A percentile compares a stretch with the other conserved stretches of the same genome.
phyloP scores from a whole-genome alignment of 495 filamentous ascomycete genomes.

The Corynascus novoguineensis region DNA sequence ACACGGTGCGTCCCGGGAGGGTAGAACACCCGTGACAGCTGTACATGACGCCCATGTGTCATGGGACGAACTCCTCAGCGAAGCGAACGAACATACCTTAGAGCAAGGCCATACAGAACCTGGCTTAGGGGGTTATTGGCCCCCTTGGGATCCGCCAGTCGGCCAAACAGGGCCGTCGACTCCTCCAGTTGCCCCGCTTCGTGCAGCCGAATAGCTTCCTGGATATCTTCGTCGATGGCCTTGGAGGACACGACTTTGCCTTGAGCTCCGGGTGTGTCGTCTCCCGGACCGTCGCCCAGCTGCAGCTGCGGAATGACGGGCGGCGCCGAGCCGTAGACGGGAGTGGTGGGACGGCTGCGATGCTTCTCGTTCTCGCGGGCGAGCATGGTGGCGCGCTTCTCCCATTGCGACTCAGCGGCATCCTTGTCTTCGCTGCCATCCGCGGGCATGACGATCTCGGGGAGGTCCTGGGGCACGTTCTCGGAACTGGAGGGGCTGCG shows the following conservation, averaged over 20 bases:
- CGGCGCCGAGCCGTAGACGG: constrained; percentile 22
- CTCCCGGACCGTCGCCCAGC: constrained; percentile 21
- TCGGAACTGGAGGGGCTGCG: constrained; percentile 57
- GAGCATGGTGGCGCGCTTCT: constrained; percentile 80
- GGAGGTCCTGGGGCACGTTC: constrained; percentile 73
- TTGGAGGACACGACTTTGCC: constrained; percentile 41
- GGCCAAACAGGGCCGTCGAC: constrained; percentile 81
- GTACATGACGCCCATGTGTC: constrained; percentile 1
- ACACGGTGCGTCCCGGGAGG: constrained; percentile 11
- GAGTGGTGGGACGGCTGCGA: constrained; percentile 37
- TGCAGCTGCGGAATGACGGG: constrained; percentile 23
- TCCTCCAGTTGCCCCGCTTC: constrained; percentile 69
- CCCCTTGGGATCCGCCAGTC: constrained; percentile 77
- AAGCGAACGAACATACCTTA: constrained; percentile 58
- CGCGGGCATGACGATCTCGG: constrained; percentile 56
- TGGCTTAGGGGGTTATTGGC: constrained; percentile 90
- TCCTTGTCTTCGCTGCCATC: constrained; percentile 41
- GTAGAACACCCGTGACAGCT: background rate
- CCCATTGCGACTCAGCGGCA: constrained; percentile 57
- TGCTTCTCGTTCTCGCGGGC: constrained; percentile 58
- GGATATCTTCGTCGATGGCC: constrained; percentile 69
- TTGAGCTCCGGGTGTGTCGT: constrained; percentile 20
- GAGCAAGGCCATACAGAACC: constrained; percentile 89
- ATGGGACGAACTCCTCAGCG: background rate
- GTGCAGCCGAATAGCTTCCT: constrained; percentile 92